Percentiles rank a stretch among this genome's conserved stretches.
Conservation (phyloP, 495 filamentous ascomycete species). For the Apiosordaria backusii region DNA sequence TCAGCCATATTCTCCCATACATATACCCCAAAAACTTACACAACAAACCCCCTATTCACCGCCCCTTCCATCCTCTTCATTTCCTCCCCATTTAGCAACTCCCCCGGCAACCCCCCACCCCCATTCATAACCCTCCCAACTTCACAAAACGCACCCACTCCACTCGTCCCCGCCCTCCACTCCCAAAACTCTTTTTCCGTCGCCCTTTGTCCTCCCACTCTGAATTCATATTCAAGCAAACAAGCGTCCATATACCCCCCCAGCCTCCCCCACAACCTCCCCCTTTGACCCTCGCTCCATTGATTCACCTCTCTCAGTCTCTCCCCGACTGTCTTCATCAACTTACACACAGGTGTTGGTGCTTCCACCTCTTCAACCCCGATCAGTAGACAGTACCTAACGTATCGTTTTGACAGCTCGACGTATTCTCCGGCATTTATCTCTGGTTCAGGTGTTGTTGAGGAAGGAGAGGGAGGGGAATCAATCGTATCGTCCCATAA, state of each 20-base stretch:
- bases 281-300: not conserved
- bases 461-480: not conserved
- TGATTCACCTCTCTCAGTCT: not conserved
- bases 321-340: not conserved
- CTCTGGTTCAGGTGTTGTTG: too few species aligned
- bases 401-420: not conserved
- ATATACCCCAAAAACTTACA: slow-evolving; percentile 13
- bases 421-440: not conserved
- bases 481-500: not conserved
- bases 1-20: too few species aligned
- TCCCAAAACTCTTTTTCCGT: not conserved
- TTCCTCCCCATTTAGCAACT: not conserved
- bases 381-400: not conserved
- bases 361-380: not conserved
- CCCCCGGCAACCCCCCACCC: not conserved
- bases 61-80: slow-evolving; percentile 14
- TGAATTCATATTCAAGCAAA: slow-evolving; percentile 16
- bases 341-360: slow-evolving; percentile 15
- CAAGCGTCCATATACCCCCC: not conserved
- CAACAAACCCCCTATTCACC: slow-evolving; percentile 4
- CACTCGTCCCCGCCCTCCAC: slow-evolving; percentile 5
- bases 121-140: not conserved
- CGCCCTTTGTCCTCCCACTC: slow-evolving; percentile 1
- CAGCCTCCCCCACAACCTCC: not conserved
- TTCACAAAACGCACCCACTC: not conserved